Percentiles rank a stretch among this genome's conserved stretches.
These are phyloP conservation scores for Escovopsis weberi DNA, from an alignment of 2,329 filamentous ascomycete species.

Conservation along the genomic window DNA sequence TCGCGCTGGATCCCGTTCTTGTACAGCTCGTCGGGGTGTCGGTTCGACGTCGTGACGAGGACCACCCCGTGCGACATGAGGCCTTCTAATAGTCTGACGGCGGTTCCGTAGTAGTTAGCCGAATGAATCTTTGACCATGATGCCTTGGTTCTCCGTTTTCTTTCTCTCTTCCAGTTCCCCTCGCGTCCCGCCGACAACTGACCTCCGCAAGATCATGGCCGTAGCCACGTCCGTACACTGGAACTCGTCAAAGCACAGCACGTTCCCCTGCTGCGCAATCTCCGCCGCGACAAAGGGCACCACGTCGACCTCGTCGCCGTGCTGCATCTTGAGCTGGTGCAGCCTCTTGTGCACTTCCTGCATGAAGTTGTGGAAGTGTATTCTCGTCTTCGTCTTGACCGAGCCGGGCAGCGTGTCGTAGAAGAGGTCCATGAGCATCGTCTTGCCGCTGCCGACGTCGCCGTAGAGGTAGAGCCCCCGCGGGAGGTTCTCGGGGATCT, in stretches of 20 bases:
- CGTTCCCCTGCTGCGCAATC: conserved; percentile 70
- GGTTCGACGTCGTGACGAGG: conserved; percentile 87
- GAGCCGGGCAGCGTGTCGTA: conserved; percentile 78
- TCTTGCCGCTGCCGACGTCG: conserved; percentile 95
- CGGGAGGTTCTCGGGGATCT: conserved; percentile 60
- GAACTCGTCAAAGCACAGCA: conserved; percentile 97
- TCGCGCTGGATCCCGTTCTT: conserved; percentile 95
- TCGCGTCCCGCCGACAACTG: conserved; percentile 6
- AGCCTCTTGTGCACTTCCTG: conserved; percentile 87
- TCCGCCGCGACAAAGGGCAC: conserved; percentile 90
- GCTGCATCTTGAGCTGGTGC: conserved; percentile 76
- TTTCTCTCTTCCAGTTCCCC: no score
- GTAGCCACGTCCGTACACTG: conserved; percentile 97
- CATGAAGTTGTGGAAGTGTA: conserved; percentile 99
- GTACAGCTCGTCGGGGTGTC: conserved; percentile 93
- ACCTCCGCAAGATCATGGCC: conserved; percentile 88
- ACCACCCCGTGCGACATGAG: conserved; percentile 97
- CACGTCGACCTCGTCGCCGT: conserved; percentile 80
- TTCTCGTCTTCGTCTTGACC: conserved; percentile 72
- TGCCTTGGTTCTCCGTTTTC: conserved; percentile 2
- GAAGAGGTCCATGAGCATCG: conserved; percentile 98
- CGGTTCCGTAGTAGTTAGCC: no score
- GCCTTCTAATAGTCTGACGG: conserved; percentile 56
- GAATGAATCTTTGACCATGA: no score
- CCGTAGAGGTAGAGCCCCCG: conserved; percentile 90